Evolutionary conservation across 2,329 filamentous ascomycete genomes (phyloP), one percentile per base, ranked within the genome.

Genomic region (Colletotrichum liriopes): DNA sequence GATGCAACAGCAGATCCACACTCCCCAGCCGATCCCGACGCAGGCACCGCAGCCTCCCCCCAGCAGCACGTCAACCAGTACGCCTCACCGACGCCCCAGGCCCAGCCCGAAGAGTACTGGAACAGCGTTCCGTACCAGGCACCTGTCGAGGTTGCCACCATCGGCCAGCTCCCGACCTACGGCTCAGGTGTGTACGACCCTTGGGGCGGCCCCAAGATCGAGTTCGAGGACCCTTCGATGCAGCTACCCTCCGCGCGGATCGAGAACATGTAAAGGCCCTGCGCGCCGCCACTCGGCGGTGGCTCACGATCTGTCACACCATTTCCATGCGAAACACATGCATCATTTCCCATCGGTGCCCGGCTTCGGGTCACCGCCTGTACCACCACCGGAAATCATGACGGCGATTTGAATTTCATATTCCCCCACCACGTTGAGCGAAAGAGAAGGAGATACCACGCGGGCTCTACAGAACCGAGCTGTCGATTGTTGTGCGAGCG

Each of bases 161-260:
- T 90, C 65, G 84, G 87, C 23, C 84, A 86, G 73, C 75, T 89
- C 5, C 86, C 87, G 16, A 81, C 85, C 8, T 90, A 86, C 71
- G 84, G 84, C 7, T 81, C 85, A 23, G 82, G 81, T n/a, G 82
- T 88, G 20, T 88, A 87, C 74, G 87, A 89, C 74, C 80, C 87
- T 1, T 91, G 88, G 84, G 80, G 77, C 18, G 66, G 68, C 26
- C 83, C 84, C 52, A 91, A 91, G 81, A 80, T 89, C 32, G 89
- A 91, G 75, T 90, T 85, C 68, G 88, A 89, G 51, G 89, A 91
- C 73, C 84, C 86, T 26, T 84, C 86, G 12, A 86, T 91, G 81
- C 89, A 90, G 79, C 84, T 91, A 80, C 90, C 89, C 14, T 90
- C 88, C 77, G 87, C 84, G 52, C 83, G 89, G 62, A 86, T 91